A percentile compares a stretch with the other conserved stretches of the same genome.
phyloP scores from a whole-genome alignment of 768 basidiomycete genomes.

The Solioccasus polychromus region DNA sequence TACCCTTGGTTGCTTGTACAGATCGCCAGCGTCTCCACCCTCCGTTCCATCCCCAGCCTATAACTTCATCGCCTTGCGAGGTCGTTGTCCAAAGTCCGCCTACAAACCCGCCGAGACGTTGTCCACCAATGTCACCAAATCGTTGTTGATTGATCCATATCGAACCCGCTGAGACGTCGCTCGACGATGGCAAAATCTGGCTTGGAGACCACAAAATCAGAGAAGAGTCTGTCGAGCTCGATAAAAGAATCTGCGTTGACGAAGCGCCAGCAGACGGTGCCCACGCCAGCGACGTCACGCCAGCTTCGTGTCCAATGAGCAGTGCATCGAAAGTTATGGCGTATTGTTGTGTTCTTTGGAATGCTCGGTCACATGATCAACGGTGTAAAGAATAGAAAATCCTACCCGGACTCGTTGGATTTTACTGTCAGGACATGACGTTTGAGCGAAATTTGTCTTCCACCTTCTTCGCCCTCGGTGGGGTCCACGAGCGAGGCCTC shows the following conservation, averaged over 20 bases:
- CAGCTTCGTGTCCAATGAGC: constrained; percentile 93
- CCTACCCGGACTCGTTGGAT: constrained; percentile 27
- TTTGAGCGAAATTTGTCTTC: constrained; percentile 85
- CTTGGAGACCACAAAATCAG: constrained; percentile 93
- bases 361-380: constrained; percentile 1
- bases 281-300: constrained; percentile 88
- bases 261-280: constrained; percentile 39
- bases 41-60: constrained; percentile 94
- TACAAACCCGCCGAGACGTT: constrained; percentile 88
- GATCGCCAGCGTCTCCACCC: constrained; percentile 88
- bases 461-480: constrained; percentile 73
- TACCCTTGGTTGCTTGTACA: constrained; percentile 13
- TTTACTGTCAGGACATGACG: constrained; percentile 75
- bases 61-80: constrained; percentile 49
- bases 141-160: constrained; percentile 91
- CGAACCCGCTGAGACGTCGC: constrained; percentile 42
- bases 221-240: constrained; percentile 93
- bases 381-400: constrained; percentile 24
- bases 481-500: constrained; percentile 76
- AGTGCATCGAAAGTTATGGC: constrained; percentile 91
- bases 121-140: constrained; percentile 93
- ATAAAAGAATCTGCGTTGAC: constrained; percentile 60
- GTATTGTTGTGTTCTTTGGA: constrained; percentile 48
- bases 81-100: constrained; percentile 77
- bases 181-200: constrained; percentile 36